Conservation (phyloP, 495 filamentous ascomycete species). For the Cercophora samala region DNA sequence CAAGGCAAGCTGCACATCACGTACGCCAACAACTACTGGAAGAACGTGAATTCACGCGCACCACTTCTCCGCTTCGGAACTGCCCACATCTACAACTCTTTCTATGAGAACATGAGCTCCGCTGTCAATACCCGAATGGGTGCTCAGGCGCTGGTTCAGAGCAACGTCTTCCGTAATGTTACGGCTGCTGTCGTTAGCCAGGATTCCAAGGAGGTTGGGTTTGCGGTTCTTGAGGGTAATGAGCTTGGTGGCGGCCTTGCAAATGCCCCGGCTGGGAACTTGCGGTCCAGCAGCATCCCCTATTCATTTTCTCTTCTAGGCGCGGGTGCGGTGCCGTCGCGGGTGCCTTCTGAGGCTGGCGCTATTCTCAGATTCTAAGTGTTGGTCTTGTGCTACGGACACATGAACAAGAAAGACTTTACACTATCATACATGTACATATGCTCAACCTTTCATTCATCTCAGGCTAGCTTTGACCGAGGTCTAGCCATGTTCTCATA, state of each 20-base stretch:
- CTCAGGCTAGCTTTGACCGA: too few species aligned
- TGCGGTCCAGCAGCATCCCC: constrained; percentile 42
- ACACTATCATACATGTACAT: too few species aligned
- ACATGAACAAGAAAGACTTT: too few species aligned
- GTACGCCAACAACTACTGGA: constrained; percentile 60
- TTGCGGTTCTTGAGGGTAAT: constrained; percentile 49
- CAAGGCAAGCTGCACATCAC: constrained; percentile 57
- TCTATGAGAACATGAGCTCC: constrained; percentile 44
- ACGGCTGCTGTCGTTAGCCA: constrained; percentile 50
- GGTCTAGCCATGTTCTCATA: too few species aligned
- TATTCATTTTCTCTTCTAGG: constrained; percentile 50
- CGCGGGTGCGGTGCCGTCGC: too few species aligned
- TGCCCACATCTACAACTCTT: constrained; percentile 49
- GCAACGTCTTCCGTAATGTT: constrained; percentile 52
- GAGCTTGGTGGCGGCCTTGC: constrained; percentile 53
- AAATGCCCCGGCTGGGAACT: constrained; percentile 45
- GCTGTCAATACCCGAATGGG: constrained; percentile 65
- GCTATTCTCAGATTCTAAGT: too few species aligned
- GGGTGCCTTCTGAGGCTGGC: too few species aligned
- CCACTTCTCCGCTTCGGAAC: constrained; percentile 64
- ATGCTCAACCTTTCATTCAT: too few species aligned
- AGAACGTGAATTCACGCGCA: constrained; percentile 57
- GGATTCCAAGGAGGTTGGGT: constrained; percentile 52
- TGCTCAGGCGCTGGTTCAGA: constrained; percentile 62
- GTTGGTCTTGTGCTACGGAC: too few species aligned